Base-by-base conservation (phyloP, 352 stramenopile species). In the Elongisporangium anandrum region DNA sequence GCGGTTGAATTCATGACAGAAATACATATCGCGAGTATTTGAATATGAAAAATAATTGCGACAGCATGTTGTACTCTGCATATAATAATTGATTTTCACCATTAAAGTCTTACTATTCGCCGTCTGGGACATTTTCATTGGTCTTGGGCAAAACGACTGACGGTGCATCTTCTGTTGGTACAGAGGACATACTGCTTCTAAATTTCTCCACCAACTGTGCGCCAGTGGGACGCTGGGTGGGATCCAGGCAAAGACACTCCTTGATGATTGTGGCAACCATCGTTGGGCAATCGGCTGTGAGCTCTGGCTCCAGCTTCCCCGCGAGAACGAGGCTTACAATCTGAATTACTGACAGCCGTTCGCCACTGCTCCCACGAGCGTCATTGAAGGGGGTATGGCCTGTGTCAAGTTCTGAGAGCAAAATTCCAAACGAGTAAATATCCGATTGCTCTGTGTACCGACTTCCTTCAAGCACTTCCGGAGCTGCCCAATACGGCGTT, bases 381-480 rank as follows among this genome's bases (percentile, higher is more conserved):
- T 65, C 57, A 53, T 68, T 50, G 53, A 68, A 85, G 23, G 75
- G 75, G 6, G 61, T 56, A 50, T 62, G 53, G 29, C 69, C 63
- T 13, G 77, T 85, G 56, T 85, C 77, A 13, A 87, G 22, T 56
- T 87, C 77, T 0, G 70, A 63, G 8, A 85, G 45, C 52, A 85
- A 54, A 29, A 88, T 73, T 50, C 81, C 82, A 60, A 88, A 88
- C 50, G 74, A 84, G 72, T 90, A 92, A 60, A 92, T 83, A 70
- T 92, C 82, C 47, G 79, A 73, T 45, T 80, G 77, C 56, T 86
- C 72, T 4, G 68, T 79, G 67, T 84, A 91, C 29, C 66, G 56
- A 1, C 77, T 67, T 29, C 75, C 73, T 26, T 78, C 62, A 2
- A 92, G 67, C 26, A 91, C 77, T 64, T 92, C 82, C 19, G 82